Evolutionary conservation across 2,329 filamentous ascomycete genomes (phyloP), one percentile per base, ranked within the genome.

Genomic region (Calonectria hawksworthii): DNA sequence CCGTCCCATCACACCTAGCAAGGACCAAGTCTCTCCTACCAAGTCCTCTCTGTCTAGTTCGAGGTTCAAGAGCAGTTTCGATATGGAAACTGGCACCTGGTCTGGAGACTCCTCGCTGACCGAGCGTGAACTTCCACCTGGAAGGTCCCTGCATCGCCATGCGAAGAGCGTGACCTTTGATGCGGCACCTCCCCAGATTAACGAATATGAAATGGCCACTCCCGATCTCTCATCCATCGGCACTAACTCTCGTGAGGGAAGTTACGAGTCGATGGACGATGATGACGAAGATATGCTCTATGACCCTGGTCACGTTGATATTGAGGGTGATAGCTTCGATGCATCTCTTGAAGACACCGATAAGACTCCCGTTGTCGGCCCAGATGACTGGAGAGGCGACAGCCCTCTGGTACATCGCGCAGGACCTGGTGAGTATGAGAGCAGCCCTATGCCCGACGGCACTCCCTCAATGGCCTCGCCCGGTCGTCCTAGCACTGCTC

Each of bases 161-260:
- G 93, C 95, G 63, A 99, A 99, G 89, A 98, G 96, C 81, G 97
- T 99, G 73, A 99, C 96, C 0, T 99, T 99, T 83, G 96, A 99
- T 86, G 94, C 94, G 47, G 96, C 95, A 2, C 96, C 96, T 28
- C 97, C 97, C 30, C 95, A 98, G 83, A 91, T 99, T 81, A 98
- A 99, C 83, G 97, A 99, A 86, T 99, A 99, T 84, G 97, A 99
- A 86, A 96, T 98, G 94, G 94, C 95, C 41, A 99, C 97, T 2
- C 97, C 97, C 14, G 97, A 98, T 82, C 92, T 98, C n/a, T 98
- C 96, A 2, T 98, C 96, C 0, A 90, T 98, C 30, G 95, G 95
- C 32, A 96, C 95, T 64, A 96, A 94, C 79, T 99, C 96, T 16
- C 94, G 96, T 11, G 95, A 98, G 82, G 95, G 96, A 52, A 99